These are phyloP conservation scores for Actinomortierella wolfii DNA, from an alignment of 371 early-diverging fungal species.

Conservation along the genomic window DNA sequence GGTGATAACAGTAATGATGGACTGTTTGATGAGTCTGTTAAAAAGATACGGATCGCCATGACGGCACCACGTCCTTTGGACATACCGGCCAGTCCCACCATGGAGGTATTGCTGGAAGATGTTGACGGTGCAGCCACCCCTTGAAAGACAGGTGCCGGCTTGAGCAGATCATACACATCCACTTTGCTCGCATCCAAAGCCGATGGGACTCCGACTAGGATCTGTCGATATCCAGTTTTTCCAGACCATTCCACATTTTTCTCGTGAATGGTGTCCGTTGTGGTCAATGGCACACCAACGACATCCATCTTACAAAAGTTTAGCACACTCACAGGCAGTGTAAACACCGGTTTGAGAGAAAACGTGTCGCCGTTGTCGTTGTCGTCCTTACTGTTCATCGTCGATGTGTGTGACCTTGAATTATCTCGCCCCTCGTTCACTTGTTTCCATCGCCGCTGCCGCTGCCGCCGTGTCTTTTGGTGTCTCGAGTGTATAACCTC, in stretches of 20 bases:
- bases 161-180: constrained; percentile 38
- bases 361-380: too few species aligned
- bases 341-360: constrained; percentile 13
- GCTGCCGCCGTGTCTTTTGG: too few species aligned
- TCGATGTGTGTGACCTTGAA: background rate
- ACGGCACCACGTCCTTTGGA: constrained; percentile 21
- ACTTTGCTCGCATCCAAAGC: constrained; percentile 18
- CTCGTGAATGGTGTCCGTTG: background rate
- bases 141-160: constrained; percentile 32
- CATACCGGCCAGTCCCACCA: too few species aligned
- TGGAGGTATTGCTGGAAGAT: too few species aligned
- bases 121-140: constrained; percentile 9
- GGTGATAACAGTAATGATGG: too few species aligned
- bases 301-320: constrained; percentile 44
- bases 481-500: background rate
- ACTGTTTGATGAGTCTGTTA: background rate
- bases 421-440: too few species aligned
- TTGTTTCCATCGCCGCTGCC: too few species aligned
- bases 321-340: constrained; percentile 45
- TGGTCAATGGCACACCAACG: constrained; percentile 7
- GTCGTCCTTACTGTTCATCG: background rate
- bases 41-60: constrained; percentile 35
- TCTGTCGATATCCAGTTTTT: constrained; percentile 11
- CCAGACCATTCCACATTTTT: background rate
- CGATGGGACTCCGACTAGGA: constrained; percentile 43